Evolutionary conservation across 176 grass and related monocot genomes (phyloP), one percentile per base, ranked within the genome.

Genomic region (Oryza officinalis): DNA sequence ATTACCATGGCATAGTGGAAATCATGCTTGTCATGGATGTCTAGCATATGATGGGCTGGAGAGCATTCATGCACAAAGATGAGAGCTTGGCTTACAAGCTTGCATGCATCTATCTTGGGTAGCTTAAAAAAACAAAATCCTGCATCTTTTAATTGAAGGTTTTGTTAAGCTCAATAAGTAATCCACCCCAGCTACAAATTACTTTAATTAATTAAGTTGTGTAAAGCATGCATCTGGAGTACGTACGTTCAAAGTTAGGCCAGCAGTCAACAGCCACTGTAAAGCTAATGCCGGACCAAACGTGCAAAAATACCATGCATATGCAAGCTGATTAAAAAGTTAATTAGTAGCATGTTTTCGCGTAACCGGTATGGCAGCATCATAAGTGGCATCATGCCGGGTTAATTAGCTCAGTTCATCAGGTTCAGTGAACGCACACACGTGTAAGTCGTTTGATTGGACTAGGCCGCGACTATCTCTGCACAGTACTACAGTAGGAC

Each of bases 221-320:
- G 17, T 11, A 45, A 3, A 67, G 30, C 13, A 35, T 59, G 15
- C 46, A 71, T 27, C 9, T 71, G 67, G 32, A 18, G 57, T 11
- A 60, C 23, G 57, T 23, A 60, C 25, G 72, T 81, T 82, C 82
- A 78, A 57, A 90, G 78, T 78, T 82, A 72, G 83, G 84, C 74
- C 31, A 60, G 45, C 45, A 63, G 74, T 72, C 74, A 90, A 85
- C 78, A 77, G 28, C n/a, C 74, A 78, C 57, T 86, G 69, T 27
- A 18, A 82, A 73, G 9, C 54, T 60, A 60, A 2, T 5, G 33
- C 5, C 33, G 3, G 35, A 25, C 22, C 57, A 69, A 81, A 81
- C 78, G 47, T 87, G 85, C 63, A 68, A 54, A 61, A 76, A 61
- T 63, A 25, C 47, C 38, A 57, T 57, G 20, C 52, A 7, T 31